phyloP scores from a whole-genome alignment of 1,284 basidiomycete species.

The Boletus semigastroideus region DNA sequence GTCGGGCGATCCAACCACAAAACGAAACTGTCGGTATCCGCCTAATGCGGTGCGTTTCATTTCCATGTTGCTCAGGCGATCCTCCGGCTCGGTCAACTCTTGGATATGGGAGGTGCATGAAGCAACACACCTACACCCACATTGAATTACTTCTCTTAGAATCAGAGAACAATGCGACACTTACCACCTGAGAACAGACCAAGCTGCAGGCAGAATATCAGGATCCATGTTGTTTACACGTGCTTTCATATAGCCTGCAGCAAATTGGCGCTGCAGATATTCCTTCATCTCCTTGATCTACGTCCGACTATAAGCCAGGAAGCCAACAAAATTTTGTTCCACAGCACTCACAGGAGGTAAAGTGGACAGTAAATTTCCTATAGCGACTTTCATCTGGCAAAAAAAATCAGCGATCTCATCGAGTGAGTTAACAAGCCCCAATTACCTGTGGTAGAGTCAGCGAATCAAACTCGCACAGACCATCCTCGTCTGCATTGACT shows the following conservation, averaged over 20 bases:
- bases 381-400: slow-evolving; percentile 45
- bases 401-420: background rate
- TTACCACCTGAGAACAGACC: slow-evolving; percentile 60
- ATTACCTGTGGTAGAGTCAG: slow-evolving; percentile 37
- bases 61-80: slow-evolving; percentile 51
- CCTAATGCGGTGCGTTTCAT: slow-evolving; percentile 31
- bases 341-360: slow-evolving; percentile 45
- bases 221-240: slow-evolving; percentile 50
- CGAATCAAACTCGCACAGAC: slow-evolving; percentile 51
- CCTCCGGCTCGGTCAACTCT: slow-evolving; percentile 50
- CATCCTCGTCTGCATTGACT: slow-evolving; percentile 25
- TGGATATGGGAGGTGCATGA: slow-evolving; percentile 67
- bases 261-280: slow-evolving; percentile 49
- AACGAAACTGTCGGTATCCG: slow-evolving; percentile 57
- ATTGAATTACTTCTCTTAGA: background rate
- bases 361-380: slow-evolving; percentile 43
- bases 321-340: background rate
- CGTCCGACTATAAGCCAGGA: background rate
- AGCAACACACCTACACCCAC: slow-evolving; percentile 52
- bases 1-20: slow-evolving; percentile 64
- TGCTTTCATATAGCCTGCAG: slow-evolving; percentile 47
- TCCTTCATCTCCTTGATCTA: slow-evolving; percentile 56
- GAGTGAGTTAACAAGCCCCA: background rate
- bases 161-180: slow-evolving; percentile 1
- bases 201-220: slow-evolving; percentile 51